Base-by-base conservation (phyloP, 1,284 basidiomycete genomes). In the Agroathelia rolfsii region DNA sequence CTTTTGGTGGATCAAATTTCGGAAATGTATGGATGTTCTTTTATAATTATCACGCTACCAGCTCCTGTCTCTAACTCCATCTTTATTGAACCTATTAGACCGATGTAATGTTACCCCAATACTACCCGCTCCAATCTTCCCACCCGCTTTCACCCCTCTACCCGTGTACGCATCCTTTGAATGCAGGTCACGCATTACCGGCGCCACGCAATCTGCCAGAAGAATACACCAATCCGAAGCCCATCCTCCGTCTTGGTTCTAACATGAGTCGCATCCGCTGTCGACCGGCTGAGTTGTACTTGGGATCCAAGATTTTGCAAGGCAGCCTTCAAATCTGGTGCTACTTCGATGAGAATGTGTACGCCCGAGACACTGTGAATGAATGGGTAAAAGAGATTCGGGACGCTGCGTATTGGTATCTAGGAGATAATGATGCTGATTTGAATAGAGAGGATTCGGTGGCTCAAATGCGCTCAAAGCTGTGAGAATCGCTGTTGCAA, bases 241-340 rank as follows among this genome's bases (percentile, higher is more conserved):
- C 25, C 8, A 30, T 31, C 7, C 21, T 53, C 29, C 39, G 37
- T 24, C 32, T 53, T 9, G 33, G 39, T 19, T 42, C 30, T 6
- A 30, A 41, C 6, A 27, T 38, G 10, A 45, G 43, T 0, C 47
- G 40, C 36, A 47, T 72, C 9, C 62, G 57, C 21, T 59, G 61
- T 35, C 58, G 63, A 4, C 66, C 69, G 4, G 51, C 43, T 3
- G 67, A 72, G 41, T 47, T 72, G 13, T 72, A 71, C 38, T 52
- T 71, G 1, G 60, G 62, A 3, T 61, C 69, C 3, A 37, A 47
- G 4, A 61, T 53, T 4, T 44, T 44, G 4, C 41, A 45, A n/a
- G 42, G 52, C 24, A 45, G 54, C 18, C 36, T 70, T 19, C 46
- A 41, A 6, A 24, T 69, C 12, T 28, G 43, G 11, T 35, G 61